Conservation (phyloP, 2,329 filamentous ascomycete genomes). For the Aureobasidium mangrovei region DNA sequence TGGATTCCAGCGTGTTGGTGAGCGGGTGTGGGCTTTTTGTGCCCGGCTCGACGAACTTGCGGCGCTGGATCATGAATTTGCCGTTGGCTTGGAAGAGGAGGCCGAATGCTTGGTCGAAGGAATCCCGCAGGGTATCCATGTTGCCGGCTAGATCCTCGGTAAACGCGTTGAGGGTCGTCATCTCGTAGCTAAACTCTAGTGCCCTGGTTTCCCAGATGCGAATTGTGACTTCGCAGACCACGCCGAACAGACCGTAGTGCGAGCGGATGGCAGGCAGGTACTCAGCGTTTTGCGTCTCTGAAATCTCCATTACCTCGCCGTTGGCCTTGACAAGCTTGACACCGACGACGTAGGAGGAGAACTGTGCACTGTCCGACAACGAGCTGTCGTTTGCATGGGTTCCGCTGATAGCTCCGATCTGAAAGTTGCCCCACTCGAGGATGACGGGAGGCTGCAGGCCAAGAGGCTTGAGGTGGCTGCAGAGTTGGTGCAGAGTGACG, state of each 20-base stretch:
- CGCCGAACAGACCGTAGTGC: slow-evolving; percentile 15
- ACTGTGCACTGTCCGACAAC: slow-evolving; percentile 1
- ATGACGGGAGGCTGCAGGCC: slow-evolving; percentile 14
- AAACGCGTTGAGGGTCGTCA: slow-evolving; percentile 2
- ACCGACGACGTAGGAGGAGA: slow-evolving; percentile 14
- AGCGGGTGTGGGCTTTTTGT: neutral
- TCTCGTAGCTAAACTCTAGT: slow-evolving; percentile 13
- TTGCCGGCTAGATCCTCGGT: slow-evolving; percentile 1
- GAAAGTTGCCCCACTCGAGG: slow-evolving; percentile 16
- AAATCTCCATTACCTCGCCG: slow-evolving; percentile 12
- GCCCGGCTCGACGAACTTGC: slow-evolving; percentile 7
- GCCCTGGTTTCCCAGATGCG: slow-evolving; percentile 12
- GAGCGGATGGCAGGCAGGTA: slow-evolving; percentile 12
- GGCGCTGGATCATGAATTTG: slow-evolving; percentile 11
- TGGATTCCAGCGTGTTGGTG: neutral
- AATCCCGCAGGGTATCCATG: neutral
- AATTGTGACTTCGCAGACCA: slow-evolving; percentile 12
- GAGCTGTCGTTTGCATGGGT: slow-evolving; percentile 14
- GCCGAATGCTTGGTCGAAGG: slow-evolving; percentile 13
- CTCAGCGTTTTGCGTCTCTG: slow-evolving; percentile 8
- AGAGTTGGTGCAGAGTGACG: slow-evolving; percentile 12
- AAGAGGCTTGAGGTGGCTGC: slow-evolving; percentile 11
- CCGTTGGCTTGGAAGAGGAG: slow-evolving; percentile 14
- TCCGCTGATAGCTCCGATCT: slow-evolving; percentile 12
- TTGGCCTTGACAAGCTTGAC: slow-evolving; percentile 13